Evolutionary conservation across 202 grass and related monocot genomes (phyloP), one percentile per base, ranked within the genome.

Genomic region (Schoenoplectus tabernaemontani): DNA sequence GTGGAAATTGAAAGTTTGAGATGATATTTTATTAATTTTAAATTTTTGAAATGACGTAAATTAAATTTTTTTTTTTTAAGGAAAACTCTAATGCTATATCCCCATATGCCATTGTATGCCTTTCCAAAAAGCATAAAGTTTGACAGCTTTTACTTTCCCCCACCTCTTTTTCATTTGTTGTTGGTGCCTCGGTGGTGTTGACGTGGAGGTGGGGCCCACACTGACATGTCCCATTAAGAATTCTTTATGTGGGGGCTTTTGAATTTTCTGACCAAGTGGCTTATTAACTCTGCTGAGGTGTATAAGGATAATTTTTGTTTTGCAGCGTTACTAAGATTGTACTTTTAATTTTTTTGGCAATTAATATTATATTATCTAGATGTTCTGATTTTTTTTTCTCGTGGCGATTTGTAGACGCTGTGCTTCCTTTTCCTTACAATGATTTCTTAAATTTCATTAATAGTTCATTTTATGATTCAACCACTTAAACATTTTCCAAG

Each of bases 221-320:
- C 11, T 44, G 56, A 78, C 20, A 26, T 78, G 76, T 60, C 76
- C 56, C 33, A 78, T 78, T 78, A 33, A 78, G 56, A 37, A 42
- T 59, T 44, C 56, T 61, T 60, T 54, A 57, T 78, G 19, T 54
- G 70, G 23, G n/a, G 36, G 17, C 9, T 59, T 42, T 28, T 78
- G 9, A 59, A 34, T 44, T 78, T 59, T 41, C 50, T 53, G 76
- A 42, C 34, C 51, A 39, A 76, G 43, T 41, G 15, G 8, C 26
- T 38, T 38, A 59, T 59, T 24, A 4, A 68, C 43, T 17, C 43
- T 32, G 26, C 26, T 53, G 46, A 51, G 5, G 43, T 51, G 69
- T 53, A 34, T 51, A 13, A 41, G 3, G 20, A 19, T 4, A 5
- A 17, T 30, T 33, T 51, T 33, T 44, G 34, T 20, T 65, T 4